Percentiles rank a stretch among this genome's conserved stretches.
phyloP scores from a whole-genome alignment of 495 filamentous ascomycete genomes.

The Hypoxylon rickii region DNA sequence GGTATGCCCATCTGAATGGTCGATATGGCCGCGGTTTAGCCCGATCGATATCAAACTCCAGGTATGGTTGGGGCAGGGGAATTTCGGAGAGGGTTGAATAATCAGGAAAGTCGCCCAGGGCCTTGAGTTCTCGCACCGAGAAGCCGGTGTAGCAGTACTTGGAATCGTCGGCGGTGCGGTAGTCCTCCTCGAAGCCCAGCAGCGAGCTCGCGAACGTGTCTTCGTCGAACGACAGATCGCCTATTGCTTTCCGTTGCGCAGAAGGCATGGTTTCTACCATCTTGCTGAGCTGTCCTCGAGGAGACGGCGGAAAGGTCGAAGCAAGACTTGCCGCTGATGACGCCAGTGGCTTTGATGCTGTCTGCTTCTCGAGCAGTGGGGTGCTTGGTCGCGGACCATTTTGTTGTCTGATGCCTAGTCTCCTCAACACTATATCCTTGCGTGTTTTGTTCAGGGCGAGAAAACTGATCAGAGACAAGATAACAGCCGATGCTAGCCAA shows the following conservation, averaged over 20 bases:
- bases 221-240: constrained; percentile 21
- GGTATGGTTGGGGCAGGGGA: constrained; percentile 69
- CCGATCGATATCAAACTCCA: constrained; percentile 62
- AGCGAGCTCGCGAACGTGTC: constrained; percentile 20
- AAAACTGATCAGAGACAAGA: constrained; percentile 33
- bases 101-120: constrained; percentile 80
- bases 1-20: constrained; percentile 86
- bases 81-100: constrained; percentile 81
- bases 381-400: constrained; percentile 22
- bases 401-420: constrained; percentile 16
- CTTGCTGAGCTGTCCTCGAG: constrained; percentile 41
- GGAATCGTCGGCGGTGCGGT: constrained; percentile 34
- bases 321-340: constrained; percentile 15
- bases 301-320: constrained; percentile 32
- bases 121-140: constrained; percentile 71
- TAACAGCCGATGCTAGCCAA: constrained; percentile 28
- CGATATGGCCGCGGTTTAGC: constrained; percentile 73
- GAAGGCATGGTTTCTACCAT: constrained; percentile 20
- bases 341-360: constrained; percentile 21
- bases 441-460: constrained; percentile 31
- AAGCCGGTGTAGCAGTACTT: constrained; percentile 51
- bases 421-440: constrained; percentile 30
- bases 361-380: constrained; percentile 30
- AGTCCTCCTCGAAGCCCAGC: constrained; percentile 35
- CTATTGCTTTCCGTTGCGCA: constrained; percentile 19